Evolutionary conservation across 2,329 filamentous ascomycete species (phyloP), one percentile per base, ranked within the genome.

Genomic region (Xylaria sp.): DNA sequence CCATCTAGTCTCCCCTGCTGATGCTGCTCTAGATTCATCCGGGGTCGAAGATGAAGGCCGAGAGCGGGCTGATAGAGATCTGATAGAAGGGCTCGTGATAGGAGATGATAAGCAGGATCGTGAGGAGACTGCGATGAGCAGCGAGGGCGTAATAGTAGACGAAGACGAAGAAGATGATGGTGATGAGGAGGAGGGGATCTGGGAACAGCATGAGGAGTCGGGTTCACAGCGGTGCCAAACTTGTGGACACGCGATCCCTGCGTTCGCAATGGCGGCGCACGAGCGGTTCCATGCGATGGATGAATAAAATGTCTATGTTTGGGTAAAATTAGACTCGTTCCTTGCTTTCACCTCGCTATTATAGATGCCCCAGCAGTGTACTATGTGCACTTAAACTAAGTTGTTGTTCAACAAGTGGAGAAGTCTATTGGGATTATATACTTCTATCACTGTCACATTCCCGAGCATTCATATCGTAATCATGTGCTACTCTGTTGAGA

Each of bases 201-300:
- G 74, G 56, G 74, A 74, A 1, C 78, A 79, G 5, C 77, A 77
- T 17, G 77, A 78, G 9, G 76, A 77, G 19, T 75, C 77, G 12
- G 72, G 66, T 14, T 82, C 80, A 67, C 80, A 65, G 72, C 72
- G 58, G 24, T 88, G 84, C 78, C 80, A 80, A 2, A 72, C 81
- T 9, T 91, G 89, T 68, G 85, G 85, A 9, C 81, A 86, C 59
- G 71, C 77, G 2, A 84, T 90, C 71, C 88, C 88, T 3, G 59
- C 77, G 0, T 91, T 90, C 78, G 88, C 88, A 5, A 81, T 88
- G 77, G 74, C 81, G 4, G 88, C 89, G 4, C 89, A 91, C 75
- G 76, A 80, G 47, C 81, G 86, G 27, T 88, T 84, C 73, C 86
- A 88, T 75, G 74, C 75, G 7, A 73, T 81, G 65, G 78, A 73